Evolutionary conservation across 768 basidiomycete species (phyloP), one percentile per base, ranked within the genome.

Genomic region (Suillus clintonianus): DNA sequence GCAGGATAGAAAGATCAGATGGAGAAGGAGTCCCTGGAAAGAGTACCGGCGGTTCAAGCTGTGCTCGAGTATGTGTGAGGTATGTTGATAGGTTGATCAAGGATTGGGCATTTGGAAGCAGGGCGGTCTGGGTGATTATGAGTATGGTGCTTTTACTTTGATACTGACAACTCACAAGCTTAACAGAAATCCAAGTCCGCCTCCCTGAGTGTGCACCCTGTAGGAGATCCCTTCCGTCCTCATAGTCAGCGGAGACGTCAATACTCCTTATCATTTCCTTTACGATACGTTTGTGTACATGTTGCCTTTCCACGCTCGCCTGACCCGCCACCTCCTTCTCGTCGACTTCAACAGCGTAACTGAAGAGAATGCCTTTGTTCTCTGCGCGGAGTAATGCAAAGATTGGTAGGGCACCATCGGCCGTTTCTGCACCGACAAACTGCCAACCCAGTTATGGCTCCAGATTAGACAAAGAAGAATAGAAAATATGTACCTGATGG

Each of bases 401-500:
- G 0, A 91, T 72, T 1, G 92, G 88, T 5, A 91, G 67, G 8
- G 89, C 85, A 19, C 83, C 87, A 42, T 84, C 82, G 0, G 89
- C 91, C 0, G 89, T 89, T 64, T 96, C 94, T 4, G 92, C 95
- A 0, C 95, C 94, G 1, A 96, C 95, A 68, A 97, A 98, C 89
- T 94, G 68, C 24, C 55, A 55, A 24, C 22, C 17, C n/a, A 27
- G 27, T 59, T 32, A 62, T 39, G 27, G 5, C 24, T 57, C n/a
- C 58, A 2, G 19, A 32, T 45, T 32, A 47, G 39, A 59, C 24
- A 60, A 37, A 11, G 14, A 39, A 13, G 27, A 42, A 37, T 43
- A 37, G 5, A 7, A 19, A 0, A 43, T 8, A 64, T 82, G 36
- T 65, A 90, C 91, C 78, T 96, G 95, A 53, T 85, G 82, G 70